phyloP scores from a whole-genome alignment of 2,329 filamentous ascomycete species.

The Lasiodiplodia sp. region DNA sequence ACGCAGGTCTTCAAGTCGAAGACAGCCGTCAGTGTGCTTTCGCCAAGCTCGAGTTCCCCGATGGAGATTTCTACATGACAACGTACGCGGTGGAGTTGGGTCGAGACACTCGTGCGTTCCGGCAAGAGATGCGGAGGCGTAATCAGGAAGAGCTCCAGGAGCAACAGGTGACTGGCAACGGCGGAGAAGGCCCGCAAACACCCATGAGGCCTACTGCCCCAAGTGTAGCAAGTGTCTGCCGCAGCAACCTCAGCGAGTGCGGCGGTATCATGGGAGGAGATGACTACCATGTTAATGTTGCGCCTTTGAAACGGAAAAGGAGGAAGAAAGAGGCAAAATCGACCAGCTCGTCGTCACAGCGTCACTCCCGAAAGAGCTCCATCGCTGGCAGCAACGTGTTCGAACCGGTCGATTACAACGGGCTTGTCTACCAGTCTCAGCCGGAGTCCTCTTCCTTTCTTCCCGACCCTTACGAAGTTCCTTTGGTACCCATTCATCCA shows the following conservation, averaged over 20 bases:
- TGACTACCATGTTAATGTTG: conserved; percentile 32
- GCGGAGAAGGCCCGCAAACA: conserved; percentile 31
- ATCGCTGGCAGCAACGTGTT: conserved; percentile 44
- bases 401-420: conserved; percentile 53
- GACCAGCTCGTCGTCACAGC: conserved; percentile 57
- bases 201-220: conserved; percentile 30
- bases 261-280: conserved; percentile 39
- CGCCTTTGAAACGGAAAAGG: conserved; percentile 20
- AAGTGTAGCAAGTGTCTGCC: conserved; percentile 30
- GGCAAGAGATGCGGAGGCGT: conserved; percentile 47
- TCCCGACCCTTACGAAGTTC: conserved; percentile 67
- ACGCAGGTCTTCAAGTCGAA: conserved; percentile 12
- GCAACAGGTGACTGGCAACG: conserved; percentile 42
- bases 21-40: conserved; percentile 57
- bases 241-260: conserved; percentile 38
- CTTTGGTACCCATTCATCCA: conserved; percentile 76
- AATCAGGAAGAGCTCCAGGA: conserved; percentile 57
- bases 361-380: conserved; percentile 46
- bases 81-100: conserved; percentile 76
- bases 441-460: conserved; percentile 53
- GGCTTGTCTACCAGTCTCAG: conserved; percentile 61
- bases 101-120: conserved; percentile 69
- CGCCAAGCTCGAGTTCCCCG: conserved; percentile 74
- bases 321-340: conserved; percentile 53
- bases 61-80: conserved; percentile 81